Base-by-base conservation (phyloP, 23 red algal species). In the Gracilaria domingensis region DNA sequence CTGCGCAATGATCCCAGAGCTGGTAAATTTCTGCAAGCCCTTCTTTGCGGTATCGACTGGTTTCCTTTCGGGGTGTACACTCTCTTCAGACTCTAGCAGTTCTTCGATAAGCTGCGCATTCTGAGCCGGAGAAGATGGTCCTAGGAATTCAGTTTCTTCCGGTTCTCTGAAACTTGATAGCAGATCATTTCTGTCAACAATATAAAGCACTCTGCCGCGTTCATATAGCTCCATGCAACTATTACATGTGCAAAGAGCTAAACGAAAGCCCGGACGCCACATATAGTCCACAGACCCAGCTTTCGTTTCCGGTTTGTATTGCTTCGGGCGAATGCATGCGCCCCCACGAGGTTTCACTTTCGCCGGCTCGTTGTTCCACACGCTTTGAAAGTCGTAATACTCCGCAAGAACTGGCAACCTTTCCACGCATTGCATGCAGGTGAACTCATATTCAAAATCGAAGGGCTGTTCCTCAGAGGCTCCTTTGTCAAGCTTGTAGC, bases 371-470 rank as follows among this genome's bases (percentile, higher is more conserved):
- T 5, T 25, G 17, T 16, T 34, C 80, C 90, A 93, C 11, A 75
- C 44, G 34, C 77, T 77, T 30, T 49, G 57, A 26, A 76, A 36
- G 33, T 84, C 80, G 69, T 84, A 83, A 44, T 93, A 93, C n/a
- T 83, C 78, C 5, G 79, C 81, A 4, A 93, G 54, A 78, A 93
- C 39, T 8, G 90, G 90, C 33, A 93, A 61, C 23, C 14, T 84
- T 35, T 58, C 38, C 47, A 85, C 72, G 49, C 90, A 93, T 8
- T 93, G 59, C 18, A 42, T 62, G 81, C 90, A 93, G 30, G 81
- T 85, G 17, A 93, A 84, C 39, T 93, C 90, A 48, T 85, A 93
- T 12, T 73, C 81, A 6, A 82, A 73, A 25, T 84, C 50, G 45
- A 51, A 77, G 38, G 39, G 80, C 29, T 42, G 53, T 9, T n/a